These are phyloP conservation scores for Trichoderma cornu-damae DNA, from an alignment of 2,329 filamentous ascomycete genomes.

Conservation along the genomic window DNA sequence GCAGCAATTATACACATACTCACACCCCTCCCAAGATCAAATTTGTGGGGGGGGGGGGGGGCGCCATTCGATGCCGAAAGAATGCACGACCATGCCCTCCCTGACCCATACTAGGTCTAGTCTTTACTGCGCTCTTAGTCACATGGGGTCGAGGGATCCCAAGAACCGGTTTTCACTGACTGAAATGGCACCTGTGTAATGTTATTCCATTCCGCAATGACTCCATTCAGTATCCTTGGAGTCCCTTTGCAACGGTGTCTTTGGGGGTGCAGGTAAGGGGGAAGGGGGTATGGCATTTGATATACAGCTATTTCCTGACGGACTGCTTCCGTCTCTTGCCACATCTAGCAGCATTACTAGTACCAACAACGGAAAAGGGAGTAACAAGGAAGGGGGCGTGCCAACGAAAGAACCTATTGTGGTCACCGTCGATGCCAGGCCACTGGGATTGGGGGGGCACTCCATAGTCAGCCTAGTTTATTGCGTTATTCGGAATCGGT, in stretches of 20 bases:
- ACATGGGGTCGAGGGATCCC: neutral
- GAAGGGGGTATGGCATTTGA: neutral
- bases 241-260: neutral
- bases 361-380: neutral
- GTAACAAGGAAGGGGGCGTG: neutral
- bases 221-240: neutral
- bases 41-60: constrained; percentile 12
- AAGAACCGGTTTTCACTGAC: constrained; percentile 3
- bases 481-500: neutral
- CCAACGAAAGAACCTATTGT: neutral
- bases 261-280: neutral
- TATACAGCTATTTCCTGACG: neutral
- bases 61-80: neutral
- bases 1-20: constrained; percentile 15
- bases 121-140: neutral
- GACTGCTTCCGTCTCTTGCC: neutral
- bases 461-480: neutral
- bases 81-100: neutral
- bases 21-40: constrained; percentile 6
- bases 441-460: neutral
- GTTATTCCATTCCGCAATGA: neutral
- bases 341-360: neutral
- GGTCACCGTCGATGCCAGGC: neutral
- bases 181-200: neutral
- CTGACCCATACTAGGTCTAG: constrained; percentile 2